These are phyloP conservation scores for Backusella sp. DNA, from an alignment of 192 early-diverging fungal genomes.

Conservation along the genomic window DNA sequence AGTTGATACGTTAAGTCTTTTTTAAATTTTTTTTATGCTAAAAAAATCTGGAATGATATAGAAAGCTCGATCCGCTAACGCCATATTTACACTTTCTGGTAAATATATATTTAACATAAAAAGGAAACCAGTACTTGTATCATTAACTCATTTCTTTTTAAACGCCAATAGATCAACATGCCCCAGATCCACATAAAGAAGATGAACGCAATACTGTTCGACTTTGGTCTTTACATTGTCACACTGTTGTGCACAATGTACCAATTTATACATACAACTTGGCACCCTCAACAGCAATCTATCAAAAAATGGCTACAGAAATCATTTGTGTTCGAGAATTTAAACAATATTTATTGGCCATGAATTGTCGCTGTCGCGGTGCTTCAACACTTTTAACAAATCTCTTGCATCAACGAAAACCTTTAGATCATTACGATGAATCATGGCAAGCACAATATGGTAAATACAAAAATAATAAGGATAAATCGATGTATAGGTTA, in stretches of 20 bases:
- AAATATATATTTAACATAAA: background rate
- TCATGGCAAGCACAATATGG: slow-evolving; percentile 65
- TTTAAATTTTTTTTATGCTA: background rate
- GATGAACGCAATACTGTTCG: slow-evolving; percentile 66
- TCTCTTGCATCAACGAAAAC: slow-evolving; percentile 54
- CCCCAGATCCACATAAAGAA: slow-evolving; percentile 48
- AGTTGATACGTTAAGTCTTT: background rate
- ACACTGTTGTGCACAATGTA: slow-evolving; percentile 45
- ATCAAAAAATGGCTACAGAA: slow-evolving; percentile 53
- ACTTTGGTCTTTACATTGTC: slow-evolving; percentile 61
- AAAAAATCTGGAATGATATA: background rate
- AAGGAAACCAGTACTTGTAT: background rate
- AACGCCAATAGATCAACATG: slow-evolving; percentile 39
- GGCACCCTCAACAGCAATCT: slow-evolving; percentile 54
- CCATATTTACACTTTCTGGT: slow-evolving; percentile 46
- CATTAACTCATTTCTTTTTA: background rate
- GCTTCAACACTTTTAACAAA: slow-evolving; percentile 60
- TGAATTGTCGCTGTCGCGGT: slow-evolving; percentile 53
- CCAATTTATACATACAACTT: slow-evolving; percentile 60
- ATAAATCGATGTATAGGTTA: background rate
- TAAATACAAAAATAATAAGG: background rate
- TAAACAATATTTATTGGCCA: slow-evolving; percentile 46
- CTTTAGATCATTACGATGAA: slow-evolving; percentile 46
- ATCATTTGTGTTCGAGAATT: slow-evolving; percentile 46
- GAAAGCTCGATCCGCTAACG: slow-evolving; percentile 42